Base-by-base conservation (phyloP, 352 stramenopile species). In the Plasmopara halstedii region DNA sequence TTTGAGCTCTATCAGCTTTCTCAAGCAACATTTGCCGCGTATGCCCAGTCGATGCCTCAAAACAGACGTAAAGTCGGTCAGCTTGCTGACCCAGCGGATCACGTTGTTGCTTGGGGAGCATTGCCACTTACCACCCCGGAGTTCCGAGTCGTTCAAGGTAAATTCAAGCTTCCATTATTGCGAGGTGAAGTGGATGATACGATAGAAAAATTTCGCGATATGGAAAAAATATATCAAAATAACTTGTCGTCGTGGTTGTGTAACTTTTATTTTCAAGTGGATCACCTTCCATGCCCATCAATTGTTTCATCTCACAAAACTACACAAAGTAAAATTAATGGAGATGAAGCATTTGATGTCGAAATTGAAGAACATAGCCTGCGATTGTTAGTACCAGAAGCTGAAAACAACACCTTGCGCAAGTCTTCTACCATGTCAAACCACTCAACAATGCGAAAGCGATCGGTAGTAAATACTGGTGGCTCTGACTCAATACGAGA, bases 261-360 rank as follows among this genome's bases (percentile, higher is more conserved):
- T 33, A 97, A 96, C 41, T 47, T 97, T 14, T 97, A 96, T 55
- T 39, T 97, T 17, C 77, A 93, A 35, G 67, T 94, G 4, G 53
- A 51, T 18, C 62, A 73, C 11, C 38, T 74, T 35, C 55, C 58
- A 7, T 68, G 70, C 22, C 53, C 70, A 48, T 41, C 46, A 18
- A 22, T 40, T 29, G 39, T 54, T 8, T 31, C 59, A 3, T 23
- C 62, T 36, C 50, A 58, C 36, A 40, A 39, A 42, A 4, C 27
- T 23, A 35, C n/a, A 42, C 42, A 22, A 17, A 31, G 46, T 36
- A 14, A 29, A 50, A 1, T 26, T 19, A 13, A 27, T 25, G 23
- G 6, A 3, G 41, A 65, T 14, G 31, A 51, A 3, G 2, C 20
- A 2, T 84, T 65, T 41, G 75, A 84, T 33, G 48, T 73, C 1